A percentile compares a stretch with the other conserved stretches of the same genome.
Conservation (phyloP, 306 rosid species). For the Cucumis sativus region Cucumber_9930_V3 NC_026657.2:5064501-5065000, state of each 20-base stretch:
- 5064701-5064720: slow-evolving; percentile 25
- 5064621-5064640: slow-evolving; percentile 88
- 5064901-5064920: too few relatives aligned
- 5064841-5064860: background rate
- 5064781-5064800: background rate
- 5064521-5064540: slow-evolving; percentile 57
- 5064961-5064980: too few relatives aligned
- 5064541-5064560: slow-evolving; percentile 45
- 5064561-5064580: slow-evolving; percentile 57
- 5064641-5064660: slow-evolving; percentile 84
- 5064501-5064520: slow-evolving; percentile 71
- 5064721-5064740: background rate
- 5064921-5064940: too few relatives aligned
- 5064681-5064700: slow-evolving; percentile 47
- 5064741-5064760: background rate
- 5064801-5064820: too few relatives aligned
- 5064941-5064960: too few relatives aligned
- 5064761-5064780: background rate
- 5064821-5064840: background rate
- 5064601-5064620: slow-evolving; percentile 67
- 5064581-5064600: slow-evolving; percentile 74
- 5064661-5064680: slow-evolving; percentile 51
- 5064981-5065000: too few relatives aligned
- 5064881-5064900: too few relatives aligned
- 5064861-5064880: background rate